A percentile compares a stretch with the other conserved stretches of the same genome.
phyloP scores from a whole-genome alignment of 2,329 filamentous ascomycete species.

The Aplosporella prunicola region DNA sequence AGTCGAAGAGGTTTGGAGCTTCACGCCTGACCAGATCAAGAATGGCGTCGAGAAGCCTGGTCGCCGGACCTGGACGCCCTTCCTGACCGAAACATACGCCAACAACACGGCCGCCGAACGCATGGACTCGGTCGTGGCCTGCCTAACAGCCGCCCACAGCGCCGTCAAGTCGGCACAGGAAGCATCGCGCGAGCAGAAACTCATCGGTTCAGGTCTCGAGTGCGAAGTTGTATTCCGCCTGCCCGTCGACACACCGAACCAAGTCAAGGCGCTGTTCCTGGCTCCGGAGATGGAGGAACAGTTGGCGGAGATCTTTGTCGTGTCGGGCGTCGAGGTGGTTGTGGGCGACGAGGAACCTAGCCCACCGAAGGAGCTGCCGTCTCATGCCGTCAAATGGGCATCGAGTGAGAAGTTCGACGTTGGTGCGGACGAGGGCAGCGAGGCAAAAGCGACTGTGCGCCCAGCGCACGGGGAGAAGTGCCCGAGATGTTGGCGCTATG shows the following conservation, averaged over 20 bases:
- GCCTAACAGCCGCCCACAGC: slow-evolving; percentile 43
- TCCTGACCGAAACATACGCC: slow-evolving; percentile 8
- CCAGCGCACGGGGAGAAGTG: slow-evolving; percentile 59
- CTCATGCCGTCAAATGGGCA: slow-evolving; percentile 21
- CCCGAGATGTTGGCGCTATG: slow-evolving; percentile 79
- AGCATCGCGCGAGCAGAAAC: slow-evolving; percentile 58
- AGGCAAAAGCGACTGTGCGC: slow-evolving; percentile 13
- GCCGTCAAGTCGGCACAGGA: slow-evolving; percentile 72
- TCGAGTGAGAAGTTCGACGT: slow-evolving; percentile 24
- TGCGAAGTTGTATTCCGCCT: slow-evolving; percentile 54
- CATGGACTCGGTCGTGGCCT: no score
- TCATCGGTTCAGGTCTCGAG: slow-evolving; percentile 72
- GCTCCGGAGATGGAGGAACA: slow-evolving; percentile 15
- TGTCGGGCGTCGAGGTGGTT: slow-evolving; percentile 27
- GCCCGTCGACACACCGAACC: slow-evolving; percentile 22
- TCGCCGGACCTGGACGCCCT: slow-evolving; percentile 18
- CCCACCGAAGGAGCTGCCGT: slow-evolving; percentile 14
- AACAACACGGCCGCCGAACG: slow-evolving; percentile 1
- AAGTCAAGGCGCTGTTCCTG: slow-evolving; percentile 9
- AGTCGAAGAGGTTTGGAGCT: slow-evolving; percentile 80
- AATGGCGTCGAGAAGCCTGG: slow-evolving; percentile 31
- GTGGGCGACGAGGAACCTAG: slow-evolving; percentile 10
- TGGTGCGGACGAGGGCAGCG: slow-evolving; percentile 16
- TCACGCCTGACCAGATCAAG: slow-evolving; percentile 58
- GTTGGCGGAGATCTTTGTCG: slow-evolving; percentile 34